Evolutionary conservation across 257 asterid genomes (phyloP), one percentile per base, ranked within the genome.

Genomic region (Craterostigma plantagineum): DNA sequence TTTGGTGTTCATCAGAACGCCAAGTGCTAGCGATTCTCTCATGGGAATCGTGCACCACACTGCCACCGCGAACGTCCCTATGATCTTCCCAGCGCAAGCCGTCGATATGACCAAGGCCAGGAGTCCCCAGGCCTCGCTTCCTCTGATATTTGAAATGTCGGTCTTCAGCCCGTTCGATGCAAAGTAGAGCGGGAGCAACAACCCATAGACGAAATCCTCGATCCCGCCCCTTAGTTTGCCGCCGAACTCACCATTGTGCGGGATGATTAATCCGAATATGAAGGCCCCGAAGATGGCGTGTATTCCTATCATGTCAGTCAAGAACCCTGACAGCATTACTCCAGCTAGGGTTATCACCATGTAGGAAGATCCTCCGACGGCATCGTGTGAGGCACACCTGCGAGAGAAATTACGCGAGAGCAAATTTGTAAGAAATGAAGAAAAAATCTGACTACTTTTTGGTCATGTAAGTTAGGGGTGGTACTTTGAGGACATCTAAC

Each of bases 1-100:
- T 43, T 78, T 78, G 0, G 92, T 74, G 43, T 78, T 78, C 92
- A 78, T 78, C 68, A 78, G 37, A 33, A 74, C 50, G 0, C 92
- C 85, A n/a, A 78, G 72, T 9, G 81, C 61, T 0, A 78, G 5
- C 9, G 81, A 53, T 41, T 79, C 82, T 42, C 75, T 68, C 42
- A 54, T 63, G 49, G 81, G 81, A 23, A 65, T 57, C 62, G 8
- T 62, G 23, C 70, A 74, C 49, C 68, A 9, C 64, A 74, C 45
- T 33, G 81, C 76, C 65, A 65, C 79, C 47, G 57, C 33, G 49
- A 71, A 75, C 2, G 79, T 74, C 10, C 81, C 81, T 4, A 69
- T 13, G 11, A 78, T 69, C 18, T 78, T 78, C 6, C 92, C 92
- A 12, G 54, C 45, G 42, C 82, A 69, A 23, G 82, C 86, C 10